Base-by-base conservation (phyloP, 2,329 filamentous ascomycete genomes). In the Dothidotthia symphoricarpi region DNA sequence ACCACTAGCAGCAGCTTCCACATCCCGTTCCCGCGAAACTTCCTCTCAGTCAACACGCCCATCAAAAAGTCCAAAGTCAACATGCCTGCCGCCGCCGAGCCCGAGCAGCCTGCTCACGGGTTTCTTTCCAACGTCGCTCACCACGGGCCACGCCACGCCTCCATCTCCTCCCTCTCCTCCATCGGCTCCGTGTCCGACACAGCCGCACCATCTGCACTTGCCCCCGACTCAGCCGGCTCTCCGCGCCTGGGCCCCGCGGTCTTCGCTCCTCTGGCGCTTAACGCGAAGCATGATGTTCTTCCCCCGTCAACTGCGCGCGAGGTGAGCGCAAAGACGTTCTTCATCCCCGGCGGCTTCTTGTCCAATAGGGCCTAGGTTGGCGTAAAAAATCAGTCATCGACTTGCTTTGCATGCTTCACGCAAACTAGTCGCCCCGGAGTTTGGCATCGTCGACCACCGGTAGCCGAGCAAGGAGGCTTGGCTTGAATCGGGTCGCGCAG, bases 61-160 rank as follows among this genome's bases (percentile, higher is more conserved):
- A n/a, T 48, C 49, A 57, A 61, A 39, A 51, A 56, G 43, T 27
- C 47, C 11, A 22, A 27, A 24, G 26, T 29, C 27, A 15, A 29
- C 26, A n/a, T n/a, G n/a, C 24, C 17, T 24, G 17, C 39, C 29
- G 33, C 31, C 37, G 28, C 39, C 40, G 43, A 54, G 44, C 28
- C 51, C 47, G 42, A 55, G 47, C 41, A 53, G 41, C 30, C 51
- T 51, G 36, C 51, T 51, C 60, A 66, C 57, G 50, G 48, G 43
- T 66, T 66, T 58, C 62, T 66, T 57, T 64, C 61, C 57, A 66
- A 66, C 60, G 53, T 52, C 16, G 36, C 56, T 35, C 15, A 31
- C 16, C 16, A 16, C 31, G 39, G 47, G 31, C 34, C 48, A 3
- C 55, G 60, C 47, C 53, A 61, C 47, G 36, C 49, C 28, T 64